Conservation (phyloP, 306 rosid genomes). For the Hippophae tibetana region DNA sequence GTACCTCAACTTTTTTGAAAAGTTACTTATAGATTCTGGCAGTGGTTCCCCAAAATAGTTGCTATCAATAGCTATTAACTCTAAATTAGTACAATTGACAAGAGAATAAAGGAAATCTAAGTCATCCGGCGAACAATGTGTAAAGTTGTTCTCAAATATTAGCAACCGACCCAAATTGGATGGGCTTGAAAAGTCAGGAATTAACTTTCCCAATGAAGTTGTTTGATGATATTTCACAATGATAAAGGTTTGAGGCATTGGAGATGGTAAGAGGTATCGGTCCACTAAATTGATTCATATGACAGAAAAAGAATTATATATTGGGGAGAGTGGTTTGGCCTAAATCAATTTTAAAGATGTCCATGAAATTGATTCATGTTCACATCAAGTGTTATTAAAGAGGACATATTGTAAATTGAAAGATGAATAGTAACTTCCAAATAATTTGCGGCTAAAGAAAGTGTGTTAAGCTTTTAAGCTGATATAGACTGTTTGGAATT, state of each 20-base stretch:
- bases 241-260: background rate
- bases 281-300: background rate
- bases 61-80: rapidly evolving
- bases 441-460: no score
- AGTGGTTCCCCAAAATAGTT: slow-evolving; percentile 10
- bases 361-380: background rate
- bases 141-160: background rate
- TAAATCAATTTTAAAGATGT: background rate
- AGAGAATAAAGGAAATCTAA: background rate
- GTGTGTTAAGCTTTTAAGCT: no score
- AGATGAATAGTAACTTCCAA: no score
- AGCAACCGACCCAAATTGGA: background rate
- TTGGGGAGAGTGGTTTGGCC: background rate
- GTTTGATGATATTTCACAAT: background rate
- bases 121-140: background rate
- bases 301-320: background rate
- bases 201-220: background rate
- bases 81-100: background rate
- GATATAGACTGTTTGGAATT: no score
- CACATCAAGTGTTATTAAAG: no score
- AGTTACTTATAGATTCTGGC: slow-evolving; percentile 4
- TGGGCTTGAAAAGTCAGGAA: background rate
- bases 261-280: background rate
- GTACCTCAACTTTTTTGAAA: background rate
- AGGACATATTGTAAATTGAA: no score